Evolutionary conservation across 2,329 filamentous ascomycete species (phyloP), one percentile per base, ranked within the genome.

Genomic region (Diaporthe vaccinii): DNA sequence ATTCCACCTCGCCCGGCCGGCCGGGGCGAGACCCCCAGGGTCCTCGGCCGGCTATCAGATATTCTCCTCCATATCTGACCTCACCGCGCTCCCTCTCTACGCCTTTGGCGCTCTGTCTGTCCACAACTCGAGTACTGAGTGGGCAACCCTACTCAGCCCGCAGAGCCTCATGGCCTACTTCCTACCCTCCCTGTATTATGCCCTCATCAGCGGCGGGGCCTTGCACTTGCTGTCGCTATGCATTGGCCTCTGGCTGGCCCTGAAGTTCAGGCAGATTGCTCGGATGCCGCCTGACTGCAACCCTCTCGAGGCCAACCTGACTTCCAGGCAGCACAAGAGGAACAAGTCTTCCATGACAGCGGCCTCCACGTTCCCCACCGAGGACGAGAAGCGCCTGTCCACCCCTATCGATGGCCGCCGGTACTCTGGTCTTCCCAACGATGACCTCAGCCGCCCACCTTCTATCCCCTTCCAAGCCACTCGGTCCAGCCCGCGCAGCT

Each of bases 211-310:
- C 10, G 88, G 91, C 12, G 92, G 89, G 17, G 91, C 89, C 1
- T 82, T 98, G 28, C 95, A 98, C 82, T 80, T 94, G 0, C 77
- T 95, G 14, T 94, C 94, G 2, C 84, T 97, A 1, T 83, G 87
- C 25, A 86, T 97, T 49, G 94, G 94, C 7, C 82, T 94, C 44
- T 98, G 93, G 85, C 87, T 98, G 36, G 91, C 92, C 22, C 82
- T 94, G 71, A 90, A 93, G 79, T 98, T 98, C 90, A 91, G 93
- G 55, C 93, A 94, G 81, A 98, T 98, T 80, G 88, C 92, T 7
- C 87, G 89, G 28, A 89, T 98, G 82, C 96, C 96, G 8, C 96
- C 96, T 0, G 96, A 98, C 81, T 95, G 98, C 94, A 98, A 98
- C 82, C 96, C 96, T 2, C 88, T 98, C 20, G 96, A 98, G 82